phyloP scores from a whole-genome alignment of 2,329 filamentous ascomycete species.

The Calonectria fujianensis region DNA sequence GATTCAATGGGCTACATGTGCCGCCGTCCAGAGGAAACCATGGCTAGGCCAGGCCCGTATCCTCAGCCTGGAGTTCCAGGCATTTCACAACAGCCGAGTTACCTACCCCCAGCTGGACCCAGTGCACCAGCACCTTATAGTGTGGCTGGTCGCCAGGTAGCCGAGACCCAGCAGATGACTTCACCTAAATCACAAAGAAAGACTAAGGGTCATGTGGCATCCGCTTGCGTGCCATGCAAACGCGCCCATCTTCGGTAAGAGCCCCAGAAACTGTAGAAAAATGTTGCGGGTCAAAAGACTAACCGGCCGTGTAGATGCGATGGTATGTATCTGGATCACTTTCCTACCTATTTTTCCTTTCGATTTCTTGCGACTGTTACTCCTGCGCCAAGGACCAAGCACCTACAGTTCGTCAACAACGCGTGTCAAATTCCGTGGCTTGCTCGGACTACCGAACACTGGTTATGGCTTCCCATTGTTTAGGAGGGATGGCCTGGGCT shows the following conservation, averaged over 20 bases:
- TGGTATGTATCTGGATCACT: conserved; percentile 70
- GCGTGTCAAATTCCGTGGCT: background rate
- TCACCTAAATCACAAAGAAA: conserved; percentile 79
- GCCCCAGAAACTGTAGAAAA: background rate
- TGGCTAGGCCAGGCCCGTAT: conserved; percentile 53
- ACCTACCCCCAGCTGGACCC: conserved; percentile 47
- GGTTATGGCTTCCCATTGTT: background rate
- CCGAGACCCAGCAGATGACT: conserved; percentile 68
- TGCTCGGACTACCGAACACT: background rate
- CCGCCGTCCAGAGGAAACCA: conserved; percentile 51
- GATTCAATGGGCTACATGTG: conserved; percentile 53
- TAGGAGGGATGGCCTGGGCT: background rate
- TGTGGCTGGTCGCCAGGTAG: conserved; percentile 57
- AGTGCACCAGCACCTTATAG: conserved; percentile 49
- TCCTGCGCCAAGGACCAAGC: background rate
- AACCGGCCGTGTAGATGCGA: conserved; percentile 70
- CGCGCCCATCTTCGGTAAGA: conserved; percentile 83
- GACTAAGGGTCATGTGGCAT: conserved; percentile 88
- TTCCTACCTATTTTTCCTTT: conserved; percentile 19
- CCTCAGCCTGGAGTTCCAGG: conserved; percentile 47
- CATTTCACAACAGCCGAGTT: conserved; percentile 50
- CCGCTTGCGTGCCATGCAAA: conserved; percentile 90
- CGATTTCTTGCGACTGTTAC: conserved; percentile 8
- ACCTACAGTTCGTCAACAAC: background rate
- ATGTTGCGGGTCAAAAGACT: conserved; percentile 33